Evolutionary conservation across 225 moss, liverwort and hornwort genomes (phyloP), one percentile per base, ranked within the genome.

Genomic region (Thuidium tamariscinum): DNA sequence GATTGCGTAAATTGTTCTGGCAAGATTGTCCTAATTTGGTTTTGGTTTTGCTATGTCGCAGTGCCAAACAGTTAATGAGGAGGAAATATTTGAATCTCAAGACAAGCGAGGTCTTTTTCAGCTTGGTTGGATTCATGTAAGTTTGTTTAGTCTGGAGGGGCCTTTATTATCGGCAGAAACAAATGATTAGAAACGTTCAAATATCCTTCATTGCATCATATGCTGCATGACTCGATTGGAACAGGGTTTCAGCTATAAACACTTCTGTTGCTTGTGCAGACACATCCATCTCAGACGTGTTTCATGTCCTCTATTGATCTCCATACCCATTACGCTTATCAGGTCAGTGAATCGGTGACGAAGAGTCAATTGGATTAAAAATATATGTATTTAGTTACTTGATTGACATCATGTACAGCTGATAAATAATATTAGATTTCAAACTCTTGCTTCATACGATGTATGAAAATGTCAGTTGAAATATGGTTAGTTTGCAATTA

Each of bases 61-160:
- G 98, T 99, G 98, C 82, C 94, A 96, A 87, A 97, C 98, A 37
- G 57, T 99, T 30, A 96, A 99, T 60, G 98, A 99, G 89, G 98
- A 97, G 92, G 98, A 99, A 87, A 97, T 99, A 77, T 97, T 99
- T 87, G 98, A 97, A 44, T 91, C 93, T 74, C 98, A 99, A 91
- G 97, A 97, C 83, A 97, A 94, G 91, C 92, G 95, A 62, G 96
- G 96, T 84, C 95, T 99, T 80, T 97, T 99, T 86, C 97, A 97
- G 88, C 94, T 99, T 72, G 98, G 98, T 80, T 99, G 98, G 98
- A 99, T 99, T 85, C 98, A 99, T 94, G 98, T 99, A 93, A 92
- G 83, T 71, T 72, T 48, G 15, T 61, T 72, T 54, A 57, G 56
- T 85, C 71, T 56, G 41, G 60, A 83, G 66, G 64, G 27, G 51